phyloP scores from a whole-genome alignment of 1,284 basidiomycete species.

The Cutaneotrichosporon spelunceum region DNA sequence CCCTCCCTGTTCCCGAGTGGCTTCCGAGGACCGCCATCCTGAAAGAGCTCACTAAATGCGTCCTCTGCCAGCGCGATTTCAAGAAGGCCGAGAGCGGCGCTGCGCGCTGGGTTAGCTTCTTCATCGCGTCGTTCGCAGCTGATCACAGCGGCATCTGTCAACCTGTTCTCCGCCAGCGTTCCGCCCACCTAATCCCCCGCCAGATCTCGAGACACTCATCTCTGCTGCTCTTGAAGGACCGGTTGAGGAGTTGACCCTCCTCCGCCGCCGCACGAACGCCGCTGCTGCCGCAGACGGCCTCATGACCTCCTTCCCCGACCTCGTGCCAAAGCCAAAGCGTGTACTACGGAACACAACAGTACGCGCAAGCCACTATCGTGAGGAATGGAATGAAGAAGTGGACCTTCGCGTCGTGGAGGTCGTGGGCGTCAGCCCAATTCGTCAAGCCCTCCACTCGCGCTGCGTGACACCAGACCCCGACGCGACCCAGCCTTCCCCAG shows the following conservation, averaged over 20 bases:
- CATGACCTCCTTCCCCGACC: not conserved
- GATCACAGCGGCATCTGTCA: slow-evolving; percentile 39
- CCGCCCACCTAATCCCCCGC: slow-evolving; percentile 40
- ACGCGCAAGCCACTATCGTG: slow-evolving; percentile 27
- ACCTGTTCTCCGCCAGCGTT: slow-evolving; percentile 41
- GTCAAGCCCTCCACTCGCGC: not conserved
- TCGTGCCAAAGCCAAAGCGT: not conserved
- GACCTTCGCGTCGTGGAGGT: slow-evolving; percentile 27
- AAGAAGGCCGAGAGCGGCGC: slow-evolving; percentile 40
- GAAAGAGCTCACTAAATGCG: slow-evolving; percentile 28
- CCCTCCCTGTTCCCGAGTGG: slow-evolving; percentile 35
- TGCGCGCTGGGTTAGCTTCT: slow-evolving; percentile 39
- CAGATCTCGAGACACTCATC: slow-evolving; percentile 38
- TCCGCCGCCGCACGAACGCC: slow-evolving; percentile 12
- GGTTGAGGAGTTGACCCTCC: slow-evolving; percentile 12
- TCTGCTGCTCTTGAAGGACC: slow-evolving; percentile 27
- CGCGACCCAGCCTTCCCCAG: not conserved
- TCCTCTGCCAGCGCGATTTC: slow-evolving; percentile 33
- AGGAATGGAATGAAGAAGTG: slow-evolving; percentile 39
- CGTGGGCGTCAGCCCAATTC: slow-evolving; percentile 22
- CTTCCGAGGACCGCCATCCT: slow-evolving; percentile 34
- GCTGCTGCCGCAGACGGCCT: slow-evolving; percentile 13
- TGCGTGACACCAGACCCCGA: not conserved
- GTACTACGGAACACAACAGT: slow-evolving; percentile 31
- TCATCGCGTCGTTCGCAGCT: not conserved